These are phyloP conservation scores for Scheffersomyces spartinae DNA, from an alignment of 805 yeast species.

Conservation along the genomic window DNA sequence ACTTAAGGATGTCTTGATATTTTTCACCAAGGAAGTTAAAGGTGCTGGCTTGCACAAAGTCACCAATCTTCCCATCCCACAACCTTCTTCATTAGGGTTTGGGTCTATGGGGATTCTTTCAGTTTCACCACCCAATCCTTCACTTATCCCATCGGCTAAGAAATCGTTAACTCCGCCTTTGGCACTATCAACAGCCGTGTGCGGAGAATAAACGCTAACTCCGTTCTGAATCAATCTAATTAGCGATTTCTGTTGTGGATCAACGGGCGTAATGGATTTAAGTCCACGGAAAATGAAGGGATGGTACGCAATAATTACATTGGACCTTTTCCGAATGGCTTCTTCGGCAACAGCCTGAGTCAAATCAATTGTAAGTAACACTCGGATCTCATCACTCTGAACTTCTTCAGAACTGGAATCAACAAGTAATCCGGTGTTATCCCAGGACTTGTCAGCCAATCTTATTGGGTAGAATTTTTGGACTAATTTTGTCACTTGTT, in stretches of 20 bases:
- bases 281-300: constrained; percentile 90
- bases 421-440: constrained; percentile 83
- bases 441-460: constrained; percentile 87
- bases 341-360: constrained; percentile 79
- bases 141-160: constrained; percentile 50
- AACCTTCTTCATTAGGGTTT: constrained; percentile 31
- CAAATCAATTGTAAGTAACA: constrained; percentile 71
- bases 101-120: constrained; percentile 28
- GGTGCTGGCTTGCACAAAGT: constrained; percentile 31
- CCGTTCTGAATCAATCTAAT: constrained; percentile 61
- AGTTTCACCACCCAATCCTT: constrained; percentile 12
- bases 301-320: constrained; percentile 71
- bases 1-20: constrained; percentile 42
- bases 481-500: too few relatives aligned
- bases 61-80: constrained; percentile 78
- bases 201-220: constrained; percentile 90
- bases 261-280: constrained; percentile 48
- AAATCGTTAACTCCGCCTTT: constrained; percentile 92
- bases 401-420: constrained; percentile 39
- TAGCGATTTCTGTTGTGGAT: constrained; percentile 77
- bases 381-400: constrained; percentile 12
- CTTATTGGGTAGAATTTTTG: constrained; percentile 71
- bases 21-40: constrained; percentile 33
- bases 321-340: constrained; percentile 47
- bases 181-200: constrained; percentile 92